Percentiles rank a stretch among this genome's conserved stretches.
phyloP scores from a whole-genome alignment of 306 rosid species.

The Malus fusca region DNA sequence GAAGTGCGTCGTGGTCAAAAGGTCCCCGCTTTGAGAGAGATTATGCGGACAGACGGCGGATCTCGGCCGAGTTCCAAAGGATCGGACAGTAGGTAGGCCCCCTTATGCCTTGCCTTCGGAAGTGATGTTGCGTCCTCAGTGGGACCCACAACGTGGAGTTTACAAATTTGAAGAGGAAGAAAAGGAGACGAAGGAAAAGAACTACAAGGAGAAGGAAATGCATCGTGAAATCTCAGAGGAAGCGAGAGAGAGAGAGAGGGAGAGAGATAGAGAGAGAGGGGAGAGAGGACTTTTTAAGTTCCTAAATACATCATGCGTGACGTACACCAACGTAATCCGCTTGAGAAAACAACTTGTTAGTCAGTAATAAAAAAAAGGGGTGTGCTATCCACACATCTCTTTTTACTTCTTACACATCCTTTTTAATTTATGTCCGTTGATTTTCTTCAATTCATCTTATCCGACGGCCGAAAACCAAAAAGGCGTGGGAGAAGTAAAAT shows the following conservation, averaged over 20 bases:
- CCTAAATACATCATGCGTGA: not conserved
- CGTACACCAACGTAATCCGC: not conserved
- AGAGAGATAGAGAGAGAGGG: not conserved
- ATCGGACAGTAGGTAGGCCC: constrained; percentile 68
- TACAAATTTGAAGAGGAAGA: constrained; percentile 18
- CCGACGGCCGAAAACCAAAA: too few species aligned
- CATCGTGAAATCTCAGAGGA: constrained; percentile 10
- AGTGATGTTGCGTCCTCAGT: constrained; percentile 33
- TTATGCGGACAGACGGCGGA: constrained; percentile 34
- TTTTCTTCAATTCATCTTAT: too few species aligned
- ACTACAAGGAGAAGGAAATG: not conserved
- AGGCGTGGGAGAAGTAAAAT: too few species aligned
- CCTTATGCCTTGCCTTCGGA: constrained; percentile 42
- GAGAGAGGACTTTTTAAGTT: not conserved
- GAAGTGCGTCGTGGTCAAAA: constrained; percentile 37
- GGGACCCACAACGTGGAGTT: constrained; percentile 49
- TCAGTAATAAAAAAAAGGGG: too few species aligned
- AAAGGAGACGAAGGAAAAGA: constrained; percentile 1
- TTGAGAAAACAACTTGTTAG: too few species aligned
- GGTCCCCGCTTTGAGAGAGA: constrained; percentile 23
- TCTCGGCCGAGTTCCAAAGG: constrained; percentile 45
- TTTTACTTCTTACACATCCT: too few species aligned
- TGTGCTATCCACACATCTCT: too few species aligned
- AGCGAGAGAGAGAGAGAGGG: accelerated
- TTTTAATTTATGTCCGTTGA: too few species aligned